These are phyloP conservation scores for Elsinoe fawcettii DNA, from an alignment of 2,329 filamentous ascomycete genomes.

Conservation along the genomic window DNA sequence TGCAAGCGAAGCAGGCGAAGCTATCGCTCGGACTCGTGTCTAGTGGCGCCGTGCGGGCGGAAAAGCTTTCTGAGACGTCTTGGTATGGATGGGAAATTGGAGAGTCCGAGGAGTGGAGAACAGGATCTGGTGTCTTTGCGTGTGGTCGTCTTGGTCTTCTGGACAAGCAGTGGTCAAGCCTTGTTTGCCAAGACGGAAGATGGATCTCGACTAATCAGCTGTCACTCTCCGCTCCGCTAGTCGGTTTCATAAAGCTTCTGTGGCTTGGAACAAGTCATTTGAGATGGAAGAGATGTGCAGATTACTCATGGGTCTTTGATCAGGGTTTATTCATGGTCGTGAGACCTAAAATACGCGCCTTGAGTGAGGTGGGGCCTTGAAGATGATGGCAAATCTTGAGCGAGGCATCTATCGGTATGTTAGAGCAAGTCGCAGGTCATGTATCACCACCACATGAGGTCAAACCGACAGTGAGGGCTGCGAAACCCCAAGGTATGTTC, in stretches of 20 bases:
- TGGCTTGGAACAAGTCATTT: slow-evolving; percentile 8
- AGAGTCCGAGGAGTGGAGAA: not conserved
- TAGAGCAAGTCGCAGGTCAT: not conserved
- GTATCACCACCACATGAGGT: not conserved
- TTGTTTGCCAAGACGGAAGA: slow-evolving; percentile 4
- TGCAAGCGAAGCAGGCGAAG: not conserved
- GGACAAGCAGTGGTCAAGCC: not conserved
- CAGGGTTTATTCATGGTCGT: not conserved
- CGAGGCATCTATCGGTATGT: no score
- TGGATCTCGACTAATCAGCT: not conserved
- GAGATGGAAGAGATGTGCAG: not conserved
- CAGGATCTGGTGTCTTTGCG: no score
- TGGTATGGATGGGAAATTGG: not conserved
- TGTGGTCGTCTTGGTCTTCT: no score
- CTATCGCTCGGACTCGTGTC: not conserved
- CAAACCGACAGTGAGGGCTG: not conserved
- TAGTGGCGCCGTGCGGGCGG: not conserved
- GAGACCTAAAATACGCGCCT: no score
- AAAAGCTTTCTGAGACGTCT: not conserved
- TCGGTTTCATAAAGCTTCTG: slow-evolving; percentile 9
- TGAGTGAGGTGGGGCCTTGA: not conserved
- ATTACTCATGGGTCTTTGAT: not conserved
- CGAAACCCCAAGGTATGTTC: not conserved
- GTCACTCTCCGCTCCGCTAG: slow-evolving; percentile 5
- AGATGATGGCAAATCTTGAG: no score